Evolutionary conservation across 768 basidiomycete genomes (phyloP).

Genomic region (Cystobasidium ongulense): DNA sequence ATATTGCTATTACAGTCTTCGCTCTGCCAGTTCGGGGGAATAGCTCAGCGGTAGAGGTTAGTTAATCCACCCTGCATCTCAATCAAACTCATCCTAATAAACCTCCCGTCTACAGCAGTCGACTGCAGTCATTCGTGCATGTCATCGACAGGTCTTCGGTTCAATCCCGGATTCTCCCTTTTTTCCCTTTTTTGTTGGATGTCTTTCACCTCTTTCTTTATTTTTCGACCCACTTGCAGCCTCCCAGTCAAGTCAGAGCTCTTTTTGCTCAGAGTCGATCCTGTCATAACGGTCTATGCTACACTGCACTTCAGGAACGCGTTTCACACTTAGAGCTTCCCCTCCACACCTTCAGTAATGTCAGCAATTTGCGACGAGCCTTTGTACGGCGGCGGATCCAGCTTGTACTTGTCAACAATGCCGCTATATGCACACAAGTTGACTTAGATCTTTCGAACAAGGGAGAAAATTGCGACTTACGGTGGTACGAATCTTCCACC

Average conservation of each 20-base stretch:
- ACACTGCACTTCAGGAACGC: neutral
- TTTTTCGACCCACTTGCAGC: too few species aligned
- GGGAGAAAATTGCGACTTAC: constrained; percentile 56
- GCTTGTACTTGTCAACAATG: constrained; percentile 62
- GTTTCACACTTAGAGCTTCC: neutral
- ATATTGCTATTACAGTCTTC: neutral
- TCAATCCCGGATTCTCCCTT: constrained; percentile 14
- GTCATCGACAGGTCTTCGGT: constrained; percentile 12
- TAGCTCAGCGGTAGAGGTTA: constrained; percentile 18
- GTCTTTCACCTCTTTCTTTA: neutral
- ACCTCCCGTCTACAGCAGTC: neutral
- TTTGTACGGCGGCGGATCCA: constrained; percentile 75
- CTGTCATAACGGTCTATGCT: neutral
- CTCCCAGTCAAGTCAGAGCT: too few species aligned
- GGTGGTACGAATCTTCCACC: constrained; percentile 87
- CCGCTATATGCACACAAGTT: constrained; percentile 49
- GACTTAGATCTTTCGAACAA: neutral
- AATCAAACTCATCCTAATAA: neutral
- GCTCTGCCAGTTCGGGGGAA: neutral
- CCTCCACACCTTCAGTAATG: constrained; percentile 45
- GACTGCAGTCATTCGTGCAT: constrained; percentile 5
- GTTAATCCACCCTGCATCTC: neutral
- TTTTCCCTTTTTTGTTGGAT: neutral
- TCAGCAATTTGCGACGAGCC: constrained; percentile 79
- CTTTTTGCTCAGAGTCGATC: too few species aligned